Evolutionary conservation across 768 basidiomycete species (phyloP).

Genomic region (Hydnum rufescens): DNA sequence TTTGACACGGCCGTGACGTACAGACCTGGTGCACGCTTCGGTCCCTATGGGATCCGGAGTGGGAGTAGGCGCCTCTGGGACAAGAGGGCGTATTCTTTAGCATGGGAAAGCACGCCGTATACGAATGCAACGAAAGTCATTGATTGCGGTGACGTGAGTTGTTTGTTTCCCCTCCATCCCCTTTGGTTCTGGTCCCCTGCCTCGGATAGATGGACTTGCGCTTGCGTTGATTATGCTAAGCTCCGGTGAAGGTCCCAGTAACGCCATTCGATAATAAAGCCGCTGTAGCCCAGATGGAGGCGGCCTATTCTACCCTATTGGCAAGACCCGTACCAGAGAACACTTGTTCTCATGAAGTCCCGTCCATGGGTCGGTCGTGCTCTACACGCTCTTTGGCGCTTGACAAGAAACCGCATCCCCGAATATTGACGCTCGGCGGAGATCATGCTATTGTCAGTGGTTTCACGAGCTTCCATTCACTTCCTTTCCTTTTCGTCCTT

Average conservation of each 20-base stretch:
- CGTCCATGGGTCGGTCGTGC: too few species aligned
- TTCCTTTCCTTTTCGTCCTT: too few species aligned
- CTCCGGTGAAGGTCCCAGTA: slow-evolving; percentile 29
- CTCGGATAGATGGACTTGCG: background rate
- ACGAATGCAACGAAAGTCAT: slow-evolving; percentile 27
- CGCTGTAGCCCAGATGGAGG: slow-evolving; percentile 72
- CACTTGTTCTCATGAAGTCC: too few species aligned
- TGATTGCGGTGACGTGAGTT: slow-evolving; percentile 66
- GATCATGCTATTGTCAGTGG: slow-evolving; percentile 72
- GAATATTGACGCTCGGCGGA: slow-evolving; percentile 69
- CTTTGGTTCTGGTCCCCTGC: too few species aligned
- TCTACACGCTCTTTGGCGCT: slow-evolving; percentile 24
- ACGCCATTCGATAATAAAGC: slow-evolving; percentile 65
- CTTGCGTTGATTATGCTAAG: background rate
- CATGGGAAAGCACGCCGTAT: slow-evolving; percentile 57
- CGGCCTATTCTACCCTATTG: slow-evolving; percentile 62
- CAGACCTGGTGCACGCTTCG: slow-evolving; percentile 72
- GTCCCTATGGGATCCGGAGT: slow-evolving; percentile 66
- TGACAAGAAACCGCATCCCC: slow-evolving; percentile 48
- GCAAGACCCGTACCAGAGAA: slow-evolving; percentile 33
- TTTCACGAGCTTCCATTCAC: background rate
- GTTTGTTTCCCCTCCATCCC: too few species aligned
- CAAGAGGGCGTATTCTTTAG: slow-evolving; percentile 41
- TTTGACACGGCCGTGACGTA: slow-evolving; percentile 62
- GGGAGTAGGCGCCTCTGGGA: slow-evolving; percentile 53